phyloP scores from a whole-genome alignment of 2,329 filamentous ascomycete species.

The Neofusicoccum parvum region DNA sequence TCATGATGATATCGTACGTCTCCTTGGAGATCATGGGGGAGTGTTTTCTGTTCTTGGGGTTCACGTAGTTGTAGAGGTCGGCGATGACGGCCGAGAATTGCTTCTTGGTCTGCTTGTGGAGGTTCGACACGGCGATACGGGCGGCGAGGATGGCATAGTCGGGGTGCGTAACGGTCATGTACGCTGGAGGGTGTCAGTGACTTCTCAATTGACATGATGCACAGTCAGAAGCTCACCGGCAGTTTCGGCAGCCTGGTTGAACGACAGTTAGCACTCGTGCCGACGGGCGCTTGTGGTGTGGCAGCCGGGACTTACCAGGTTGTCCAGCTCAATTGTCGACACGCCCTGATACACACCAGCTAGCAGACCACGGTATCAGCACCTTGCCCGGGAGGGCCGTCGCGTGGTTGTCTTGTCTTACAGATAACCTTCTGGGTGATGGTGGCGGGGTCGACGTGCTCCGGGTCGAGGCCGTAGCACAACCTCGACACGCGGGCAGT shows the following conservation, averaged over 20 bases:
- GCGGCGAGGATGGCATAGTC: slow-evolving; percentile 98
- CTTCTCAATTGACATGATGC: neutral
- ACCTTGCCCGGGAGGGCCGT: no score
- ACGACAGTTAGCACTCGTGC: slow-evolving; percentile 18
- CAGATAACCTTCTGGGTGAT: slow-evolving; percentile 99
- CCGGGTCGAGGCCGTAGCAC: slow-evolving; percentile 94
- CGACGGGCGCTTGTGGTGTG: neutral
- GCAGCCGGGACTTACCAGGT: slow-evolving; percentile 72
- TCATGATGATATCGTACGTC: slow-evolving; percentile 92
- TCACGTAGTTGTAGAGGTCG: slow-evolving; percentile 94
- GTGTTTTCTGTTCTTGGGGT: slow-evolving; percentile 80
- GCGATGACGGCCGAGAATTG: slow-evolving; percentile 95
- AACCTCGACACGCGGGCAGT: slow-evolving; percentile 95
- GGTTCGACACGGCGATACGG: slow-evolving; percentile 97
- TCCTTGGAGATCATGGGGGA: slow-evolving; percentile 95
- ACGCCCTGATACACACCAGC: slow-evolving; percentile 97
- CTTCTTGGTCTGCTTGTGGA: slow-evolving; percentile 99
- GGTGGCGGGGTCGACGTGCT: slow-evolving; percentile 94
- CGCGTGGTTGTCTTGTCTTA: neutral
- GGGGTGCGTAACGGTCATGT: slow-evolving; percentile 99
- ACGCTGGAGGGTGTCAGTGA: slow-evolving; percentile 56
- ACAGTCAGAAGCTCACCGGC: slow-evolving; percentile 47
- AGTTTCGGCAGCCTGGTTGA: slow-evolving; percentile 84
- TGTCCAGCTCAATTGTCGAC: slow-evolving; percentile 93
- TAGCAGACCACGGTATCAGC: neutral